Conservation (phyloP, 2,329 filamentous ascomycete species). For the Colletotrichum musicola region DNA sequence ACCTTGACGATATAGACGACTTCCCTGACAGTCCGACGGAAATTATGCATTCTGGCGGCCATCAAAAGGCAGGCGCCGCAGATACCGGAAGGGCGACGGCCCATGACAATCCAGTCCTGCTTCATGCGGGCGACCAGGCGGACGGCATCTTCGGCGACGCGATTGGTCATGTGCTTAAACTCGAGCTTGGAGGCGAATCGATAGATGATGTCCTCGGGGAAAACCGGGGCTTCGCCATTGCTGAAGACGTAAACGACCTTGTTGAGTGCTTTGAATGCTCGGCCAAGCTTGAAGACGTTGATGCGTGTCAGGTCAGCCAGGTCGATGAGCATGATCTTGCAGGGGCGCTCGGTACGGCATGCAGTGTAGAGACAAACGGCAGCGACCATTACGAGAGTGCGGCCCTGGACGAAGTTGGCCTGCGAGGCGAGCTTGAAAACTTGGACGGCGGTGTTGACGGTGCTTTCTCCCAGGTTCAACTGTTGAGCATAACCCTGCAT, state of each 20-base stretch:
- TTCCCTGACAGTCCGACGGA: constrained; percentile 89
- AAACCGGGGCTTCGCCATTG: constrained; percentile 73
- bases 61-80: constrained; percentile 95
- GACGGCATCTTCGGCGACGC: constrained; percentile 89
- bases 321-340: constrained; percentile 94
- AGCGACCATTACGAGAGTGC: constrained; percentile 85
- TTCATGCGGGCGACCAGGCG: constrained; percentile 93
- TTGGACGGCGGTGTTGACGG: constrained; percentile 73
- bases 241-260: constrained; percentile 43
- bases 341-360: constrained; percentile 82
- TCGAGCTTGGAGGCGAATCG: constrained; percentile 93
- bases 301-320: constrained; percentile 85
- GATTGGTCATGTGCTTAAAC: constrained; percentile 84
- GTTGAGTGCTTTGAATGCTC: constrained; percentile 84
- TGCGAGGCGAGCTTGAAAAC: constrained; percentile 82
- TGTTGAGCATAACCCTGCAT: constrained; percentile 73
- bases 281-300: constrained; percentile 93
- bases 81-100: constrained; percentile 91
- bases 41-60: constrained; percentile 98
- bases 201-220: constrained; percentile 90
- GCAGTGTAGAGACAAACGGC: constrained; percentile 94
- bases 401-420: constrained; percentile 86
- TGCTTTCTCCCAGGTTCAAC: constrained; percentile 70
- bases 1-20: constrained; percentile 99
- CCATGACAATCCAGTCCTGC: constrained; percentile 96